Evolutionary conservation across 805 yeast genomes (phyloP).

Genomic region (Barnettozyma botsteinii): DNA sequence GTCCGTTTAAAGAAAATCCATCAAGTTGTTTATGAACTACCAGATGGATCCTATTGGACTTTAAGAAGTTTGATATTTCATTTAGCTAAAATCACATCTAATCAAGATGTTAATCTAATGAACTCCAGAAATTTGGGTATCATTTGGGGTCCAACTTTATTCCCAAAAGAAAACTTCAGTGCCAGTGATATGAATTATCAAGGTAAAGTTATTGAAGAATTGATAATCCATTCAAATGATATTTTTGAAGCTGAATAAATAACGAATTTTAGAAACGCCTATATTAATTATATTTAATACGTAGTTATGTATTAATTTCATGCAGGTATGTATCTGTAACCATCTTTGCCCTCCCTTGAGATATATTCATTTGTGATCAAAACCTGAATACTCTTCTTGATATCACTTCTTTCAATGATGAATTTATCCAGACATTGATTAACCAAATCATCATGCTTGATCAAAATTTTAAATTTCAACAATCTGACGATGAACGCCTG

Average conservation of each 20-base stretch:
- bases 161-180: constrained; percentile 61
- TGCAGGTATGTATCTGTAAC: constrained; percentile 18
- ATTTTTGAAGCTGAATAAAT: constrained; percentile 60
- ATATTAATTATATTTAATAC: background rate
- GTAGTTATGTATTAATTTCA: background rate
- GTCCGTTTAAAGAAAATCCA: constrained; percentile 72
- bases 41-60: constrained; percentile 94
- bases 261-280: background rate
- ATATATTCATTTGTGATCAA: constrained; percentile 7
- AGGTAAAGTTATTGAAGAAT: constrained; percentile 75
- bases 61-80: constrained; percentile 82
- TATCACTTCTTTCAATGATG: constrained; percentile 1
- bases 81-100: constrained; percentile 62
- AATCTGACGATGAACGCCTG: constrained; percentile 19
- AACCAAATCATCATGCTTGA: constrained; percentile 14
- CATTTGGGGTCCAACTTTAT: constrained; percentile 91
- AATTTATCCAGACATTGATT: constrained; percentile 8
- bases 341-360: constrained; percentile 5
- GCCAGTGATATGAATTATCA: constrained; percentile 72
- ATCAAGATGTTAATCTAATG: constrained; percentile 72
- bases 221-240: constrained; percentile 76
- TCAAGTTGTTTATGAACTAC: constrained; percentile 80
- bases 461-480: constrained; percentile 12
- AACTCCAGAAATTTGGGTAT: constrained; percentile 72
- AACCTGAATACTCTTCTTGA: constrained; percentile 12